Conservation (phyloP, 768 basidiomycete species). For the Boletus bicolor region DNA sequence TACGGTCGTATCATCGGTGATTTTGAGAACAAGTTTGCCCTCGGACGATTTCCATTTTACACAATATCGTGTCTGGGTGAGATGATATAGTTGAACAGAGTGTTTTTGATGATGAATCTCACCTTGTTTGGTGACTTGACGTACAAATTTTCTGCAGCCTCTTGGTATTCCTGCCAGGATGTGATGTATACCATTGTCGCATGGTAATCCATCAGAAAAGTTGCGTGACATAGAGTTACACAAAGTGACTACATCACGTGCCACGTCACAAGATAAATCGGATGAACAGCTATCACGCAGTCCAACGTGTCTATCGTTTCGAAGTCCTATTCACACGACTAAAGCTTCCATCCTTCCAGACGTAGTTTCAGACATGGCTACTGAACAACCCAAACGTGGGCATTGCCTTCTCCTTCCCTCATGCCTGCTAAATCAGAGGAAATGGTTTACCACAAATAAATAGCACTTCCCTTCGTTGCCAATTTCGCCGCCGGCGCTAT, state of each 20-base stretch:
- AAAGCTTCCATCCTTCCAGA: not conserved
- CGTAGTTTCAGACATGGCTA: slow-evolving; percentile 18
- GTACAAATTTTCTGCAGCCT: slow-evolving; percentile 86
- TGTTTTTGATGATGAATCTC: slow-evolving; percentile 20
- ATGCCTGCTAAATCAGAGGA: slow-evolving; percentile 1
- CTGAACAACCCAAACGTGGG: slow-evolving; percentile 35
- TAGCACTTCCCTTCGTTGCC: slow-evolving; percentile 81
- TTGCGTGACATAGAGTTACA: slow-evolving; percentile 20
- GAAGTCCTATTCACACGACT: not conserved
- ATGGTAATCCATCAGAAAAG: slow-evolving; percentile 21
- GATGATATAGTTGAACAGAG: not conserved
- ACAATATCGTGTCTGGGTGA: slow-evolving; percentile 74
- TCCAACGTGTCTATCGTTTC: not conserved
- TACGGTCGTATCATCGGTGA: slow-evolving; percentile 88
- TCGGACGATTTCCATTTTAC: slow-evolving; percentile 88
- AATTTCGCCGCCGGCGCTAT: slow-evolving; percentile 96
- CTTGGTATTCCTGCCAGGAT: slow-evolving; percentile 87
- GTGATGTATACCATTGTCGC: slow-evolving; percentile 80
- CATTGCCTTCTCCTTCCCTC: not conserved
- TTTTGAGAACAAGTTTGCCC: slow-evolving; percentile 87
- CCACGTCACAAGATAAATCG: not conserved
- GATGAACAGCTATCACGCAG: not conserved
- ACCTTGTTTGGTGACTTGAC: slow-evolving; percentile 75
- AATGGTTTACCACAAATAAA: slow-evolving; percentile 8
- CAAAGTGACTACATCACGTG: slow-evolving; percentile 11